Base-by-base conservation (phyloP, 768 basidiomycete genomes). In the Tylopilus intermedius region DNA sequence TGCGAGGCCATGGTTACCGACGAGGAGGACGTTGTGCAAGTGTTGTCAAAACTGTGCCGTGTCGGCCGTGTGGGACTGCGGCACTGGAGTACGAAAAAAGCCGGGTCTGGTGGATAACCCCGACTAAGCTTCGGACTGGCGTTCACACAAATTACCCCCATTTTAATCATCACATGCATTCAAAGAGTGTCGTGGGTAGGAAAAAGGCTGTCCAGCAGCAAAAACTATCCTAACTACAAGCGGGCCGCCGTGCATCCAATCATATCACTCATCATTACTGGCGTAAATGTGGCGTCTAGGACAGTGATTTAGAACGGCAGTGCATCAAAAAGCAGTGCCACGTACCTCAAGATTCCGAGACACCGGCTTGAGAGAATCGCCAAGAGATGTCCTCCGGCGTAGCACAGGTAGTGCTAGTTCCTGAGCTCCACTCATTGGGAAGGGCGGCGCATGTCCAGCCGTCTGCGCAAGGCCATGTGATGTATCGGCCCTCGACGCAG, bases 1-100 rank as follows among this genome's bases (percentile, higher is more conserved):
- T 67, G 65, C 5, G 61, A 54, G 47, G 77, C 56, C 79, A 79
- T 80, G 45, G 49, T 54, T 57, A 30, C 27, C 30, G 29, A 44
- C 33, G 32, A 51, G 15, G 5, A 8, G 33, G 46, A 45, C 8
- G 48, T 47, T 53, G 22, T 37, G 49, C 29, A 18, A 43, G 62
- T 53, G 62, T 52, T 58, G 55, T 18, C 44, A 41, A 63, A 55
- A 43, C 61, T 63, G 62, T 55, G 51, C 50, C 24, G 11, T 24
- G 51, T 49, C 11, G 47, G 37, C n/a, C 27, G 53, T 45, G 50
- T 51, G 58, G 41, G 42, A 56, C 37, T n/a, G 39, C 39, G n/a
- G 37, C 37, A 37, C n/a, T 4, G n/a, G 38, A 13, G 50, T 21
- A 32, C 11, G 13, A 45, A 48, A 59, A 45, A 38, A 45, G 26